Evolutionary conservation across 176 grass and related monocot species (phyloP).

Genomic region (Paspalum notatum): DNA sequence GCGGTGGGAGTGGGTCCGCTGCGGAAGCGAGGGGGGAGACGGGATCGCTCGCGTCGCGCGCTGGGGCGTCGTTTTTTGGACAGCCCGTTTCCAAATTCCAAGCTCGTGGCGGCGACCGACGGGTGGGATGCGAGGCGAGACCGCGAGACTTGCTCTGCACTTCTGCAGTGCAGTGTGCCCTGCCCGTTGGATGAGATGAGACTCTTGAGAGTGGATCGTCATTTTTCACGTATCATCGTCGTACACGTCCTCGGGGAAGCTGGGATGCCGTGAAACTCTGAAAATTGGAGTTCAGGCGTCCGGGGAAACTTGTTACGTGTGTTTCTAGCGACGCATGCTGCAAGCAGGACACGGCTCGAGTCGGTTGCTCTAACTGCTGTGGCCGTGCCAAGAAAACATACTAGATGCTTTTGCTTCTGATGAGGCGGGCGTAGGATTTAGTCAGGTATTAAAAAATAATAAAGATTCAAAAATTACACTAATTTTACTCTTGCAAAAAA

Average conservation of each 20-base stretch:
- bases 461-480: too few species aligned
- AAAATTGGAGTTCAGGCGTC: not conserved
- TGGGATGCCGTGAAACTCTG: not conserved
- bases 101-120: slow-evolving; percentile 18
- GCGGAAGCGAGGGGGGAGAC: not conserved
- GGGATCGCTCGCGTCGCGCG: slow-evolving; percentile 15
- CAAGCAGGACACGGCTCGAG: too few species aligned
- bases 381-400: too few species aligned
- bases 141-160: not conserved
- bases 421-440: too few species aligned
- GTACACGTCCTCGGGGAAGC: not conserved
- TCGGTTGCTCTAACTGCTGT: too few species aligned
- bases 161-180: not conserved
- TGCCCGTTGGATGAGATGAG: too few species aligned
- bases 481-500: too few species aligned
- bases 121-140: not conserved
- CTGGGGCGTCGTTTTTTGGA: slow-evolving; percentile 44
- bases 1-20: slow-evolving; percentile 29
- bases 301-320: not conserved
- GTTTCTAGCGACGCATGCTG: not conserved
- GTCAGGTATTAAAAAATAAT: too few species aligned
- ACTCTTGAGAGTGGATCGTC: not conserved
- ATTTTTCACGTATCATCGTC: not conserved
- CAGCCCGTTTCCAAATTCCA: slow-evolving; percentile 20
- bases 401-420: too few species aligned